phyloP scores from a whole-genome alignment of 352 stramenopile species.

The Phytophthora sp. region DNA sequence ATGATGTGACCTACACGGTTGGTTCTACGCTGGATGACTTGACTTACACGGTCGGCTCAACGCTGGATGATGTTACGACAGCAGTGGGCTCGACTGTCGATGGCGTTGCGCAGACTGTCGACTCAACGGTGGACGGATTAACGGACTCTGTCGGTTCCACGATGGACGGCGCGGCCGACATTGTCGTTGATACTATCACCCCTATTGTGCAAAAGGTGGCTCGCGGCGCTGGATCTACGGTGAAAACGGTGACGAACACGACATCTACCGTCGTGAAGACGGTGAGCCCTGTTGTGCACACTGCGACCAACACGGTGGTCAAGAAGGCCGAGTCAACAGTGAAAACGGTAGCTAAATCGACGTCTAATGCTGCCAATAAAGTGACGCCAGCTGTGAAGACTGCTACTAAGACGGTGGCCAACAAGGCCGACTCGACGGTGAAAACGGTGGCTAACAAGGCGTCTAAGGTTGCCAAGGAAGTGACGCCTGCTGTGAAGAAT shows the following conservation, averaged over 20 bases:
- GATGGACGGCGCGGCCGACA: too few relatives aligned
- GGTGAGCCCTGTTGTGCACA: not conserved
- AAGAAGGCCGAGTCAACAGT: too few relatives aligned
- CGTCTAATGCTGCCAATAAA: conserved; percentile 1
- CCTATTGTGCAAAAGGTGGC: too few relatives aligned
- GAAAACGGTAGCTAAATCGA: conserved; percentile 2
- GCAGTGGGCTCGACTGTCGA: conserved; percentile 8
- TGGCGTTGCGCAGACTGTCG: not conserved
- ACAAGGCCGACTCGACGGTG: conserved; percentile 6
- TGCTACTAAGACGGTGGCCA: too few relatives aligned
- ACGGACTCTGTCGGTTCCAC: too few relatives aligned
- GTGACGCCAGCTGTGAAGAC: not conserved
- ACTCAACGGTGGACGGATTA: conserved; percentile 12
- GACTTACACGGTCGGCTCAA: conserved; percentile 9
- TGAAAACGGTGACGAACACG: not conserved
- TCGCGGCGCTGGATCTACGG: too few relatives aligned
- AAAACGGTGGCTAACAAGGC: conserved; percentile 5
- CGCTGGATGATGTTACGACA: conserved; percentile 8
- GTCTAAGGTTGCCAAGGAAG: not conserved
- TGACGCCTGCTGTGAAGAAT: not conserved
- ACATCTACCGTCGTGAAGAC: not conserved
- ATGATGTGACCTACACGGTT: conserved; percentile 5
- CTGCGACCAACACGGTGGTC: not conserved
- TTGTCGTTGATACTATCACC: too few relatives aligned
- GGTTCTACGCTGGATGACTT: conserved; percentile 17